phyloP scores from a whole-genome alignment of 441 rosid genomes.

The Capsella rubella region DNA sequence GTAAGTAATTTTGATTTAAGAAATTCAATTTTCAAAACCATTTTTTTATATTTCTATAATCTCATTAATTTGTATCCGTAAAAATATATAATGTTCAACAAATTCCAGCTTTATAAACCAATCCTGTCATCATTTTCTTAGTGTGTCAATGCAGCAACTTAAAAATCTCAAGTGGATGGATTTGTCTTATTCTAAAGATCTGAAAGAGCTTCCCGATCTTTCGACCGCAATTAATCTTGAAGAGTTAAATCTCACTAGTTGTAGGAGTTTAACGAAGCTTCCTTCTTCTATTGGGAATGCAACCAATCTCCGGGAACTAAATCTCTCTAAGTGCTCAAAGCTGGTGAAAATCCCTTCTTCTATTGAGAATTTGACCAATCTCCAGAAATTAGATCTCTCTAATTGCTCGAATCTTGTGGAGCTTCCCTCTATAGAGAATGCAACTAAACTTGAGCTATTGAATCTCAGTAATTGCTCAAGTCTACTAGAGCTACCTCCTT shows the following conservation, averaged over 20 bases:
- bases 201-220: background rate
- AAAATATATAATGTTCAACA: background rate
- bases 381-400: background rate
- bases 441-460: background rate
- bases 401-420: background rate
- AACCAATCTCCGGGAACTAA: too few relatives aligned
- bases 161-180: background rate
- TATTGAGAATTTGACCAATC: background rate
- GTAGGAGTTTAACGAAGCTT: too few relatives aligned
- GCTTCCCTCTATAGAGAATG: too few relatives aligned
- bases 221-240: too few relatives aligned
- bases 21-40: background rate
- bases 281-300: too few relatives aligned
- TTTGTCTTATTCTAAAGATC: background rate
- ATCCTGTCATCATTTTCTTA: background rate
- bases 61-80: background rate
- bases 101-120: background rate
- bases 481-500: background rate
- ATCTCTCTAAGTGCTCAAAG: too few relatives aligned
- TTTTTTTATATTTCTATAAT: background rate
- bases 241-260: too few relatives aligned
- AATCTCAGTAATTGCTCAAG: background rate
- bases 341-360: background rate
- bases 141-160: background rate
- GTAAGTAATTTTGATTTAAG: background rate